A percentile compares a stretch with the other conserved stretches of the same genome.
Conservation (phyloP, 768 basidiomycete genomes). For the Mrakia hoshinonis region DNA sequence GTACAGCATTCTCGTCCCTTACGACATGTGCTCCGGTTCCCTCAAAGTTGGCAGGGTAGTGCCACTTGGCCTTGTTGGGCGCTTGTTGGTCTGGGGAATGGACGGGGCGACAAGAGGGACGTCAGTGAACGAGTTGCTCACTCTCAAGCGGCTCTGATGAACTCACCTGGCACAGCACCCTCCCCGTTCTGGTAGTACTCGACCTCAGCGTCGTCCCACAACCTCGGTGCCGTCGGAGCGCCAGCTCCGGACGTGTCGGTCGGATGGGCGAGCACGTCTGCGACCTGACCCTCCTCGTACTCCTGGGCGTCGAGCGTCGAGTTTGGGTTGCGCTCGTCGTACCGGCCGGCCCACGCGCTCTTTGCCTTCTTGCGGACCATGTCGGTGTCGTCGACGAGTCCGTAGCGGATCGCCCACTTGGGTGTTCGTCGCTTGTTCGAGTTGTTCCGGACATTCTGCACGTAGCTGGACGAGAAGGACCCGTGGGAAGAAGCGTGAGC, state of each 20-base stretch:
- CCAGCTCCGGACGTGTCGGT: conserved; percentile 28
- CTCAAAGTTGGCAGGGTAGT: conserved; percentile 43
- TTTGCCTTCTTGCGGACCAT: conserved; percentile 68
- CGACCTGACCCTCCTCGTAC: conserved; percentile 26
- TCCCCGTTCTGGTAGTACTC: conserved; percentile 41
- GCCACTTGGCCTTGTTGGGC: conserved; percentile 40
- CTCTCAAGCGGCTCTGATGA: no score
- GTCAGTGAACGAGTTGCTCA: no score
- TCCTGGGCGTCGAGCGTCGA: conserved; percentile 25
- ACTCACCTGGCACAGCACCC: conserved; percentile 25
- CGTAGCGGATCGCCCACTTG: conserved; percentile 81
- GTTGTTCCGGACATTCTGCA: conserved; percentile 87
- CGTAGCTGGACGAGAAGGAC: conserved; percentile 34
- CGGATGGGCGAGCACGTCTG: conserved; percentile 21
- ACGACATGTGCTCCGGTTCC: conserved; percentile 33
- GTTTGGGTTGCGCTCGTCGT: conserved; percentile 25
- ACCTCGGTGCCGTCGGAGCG: conserved; percentile 29
- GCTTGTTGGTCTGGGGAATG: conserved; percentile 31
- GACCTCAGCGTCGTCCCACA: conserved; percentile 39
- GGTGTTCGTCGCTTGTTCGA: conserved; percentile 86
- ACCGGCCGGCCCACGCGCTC: conserved; percentile 73
- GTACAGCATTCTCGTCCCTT: conserved; percentile 25
- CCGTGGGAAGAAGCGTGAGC: neutral
- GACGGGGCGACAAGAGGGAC: no score
- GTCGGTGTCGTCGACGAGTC: conserved; percentile 71